phyloP scores from a whole-genome alignment of 202 grass and related monocot species.

The Setaria italica region DNA sequence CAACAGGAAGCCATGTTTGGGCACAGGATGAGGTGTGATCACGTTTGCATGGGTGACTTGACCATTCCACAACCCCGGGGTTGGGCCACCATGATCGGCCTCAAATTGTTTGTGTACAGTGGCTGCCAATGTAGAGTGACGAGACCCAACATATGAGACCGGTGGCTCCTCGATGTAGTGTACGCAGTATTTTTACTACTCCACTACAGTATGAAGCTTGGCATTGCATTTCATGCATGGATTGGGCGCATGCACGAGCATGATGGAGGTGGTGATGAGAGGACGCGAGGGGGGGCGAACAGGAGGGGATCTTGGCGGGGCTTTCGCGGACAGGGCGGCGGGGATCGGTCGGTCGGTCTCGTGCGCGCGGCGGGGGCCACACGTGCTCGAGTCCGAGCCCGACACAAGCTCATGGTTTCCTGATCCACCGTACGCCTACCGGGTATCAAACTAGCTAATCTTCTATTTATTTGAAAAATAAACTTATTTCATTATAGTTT shows the following conservation, averaged over 20 bases:
- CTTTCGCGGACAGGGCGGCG: neutral
- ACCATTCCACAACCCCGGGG: neutral
- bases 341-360: neutral
- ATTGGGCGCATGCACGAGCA: neutral
- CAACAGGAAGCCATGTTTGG: conserved; percentile 9
- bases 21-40: conserved; percentile 29
- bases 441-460: no score
- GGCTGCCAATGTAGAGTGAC: neutral
- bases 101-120: neutral
- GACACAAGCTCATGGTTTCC: conserved; percentile 2
- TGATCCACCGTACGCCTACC: neutral
- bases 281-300: neutral
- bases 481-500: no score
- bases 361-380: neutral
- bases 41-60: neutral
- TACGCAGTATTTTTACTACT: neutral
- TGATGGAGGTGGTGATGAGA: neutral
- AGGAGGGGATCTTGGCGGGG: conserved; percentile 1
- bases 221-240: neutral
- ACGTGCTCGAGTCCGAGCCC: conserved; percentile 1
- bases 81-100: neutral
- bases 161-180: neutral
- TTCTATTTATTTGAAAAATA: no score
- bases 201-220: neutral
- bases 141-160: neutral